Evolutionary conservation across 2,329 filamentous ascomycete species (phyloP), one percentile per base, ranked within the genome.

Genomic region (Fragosphaeria purpurea): DNA sequence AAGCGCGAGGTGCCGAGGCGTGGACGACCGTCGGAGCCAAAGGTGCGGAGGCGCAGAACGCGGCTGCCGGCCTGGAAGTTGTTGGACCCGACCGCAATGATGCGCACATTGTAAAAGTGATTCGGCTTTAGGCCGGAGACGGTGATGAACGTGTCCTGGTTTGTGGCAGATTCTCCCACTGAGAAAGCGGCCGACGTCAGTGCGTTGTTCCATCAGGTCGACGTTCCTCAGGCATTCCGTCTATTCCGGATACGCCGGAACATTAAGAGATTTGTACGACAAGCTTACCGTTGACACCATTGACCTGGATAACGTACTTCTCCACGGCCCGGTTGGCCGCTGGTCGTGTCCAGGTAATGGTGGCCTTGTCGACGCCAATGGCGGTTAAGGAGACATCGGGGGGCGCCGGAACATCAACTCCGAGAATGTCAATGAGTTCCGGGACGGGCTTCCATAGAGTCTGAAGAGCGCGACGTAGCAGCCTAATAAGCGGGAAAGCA

Each of bases 61-160:
- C 82, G 77, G 65, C 93, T 96, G 39, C 88, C 86, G 1, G 90
- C 88, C 62, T 95, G 88, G 61, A 97, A 97, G 65, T 93, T 94
- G 58, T 90, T 88, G 34, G 85, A 80, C 46, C 91, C 95, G 49
- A 96, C 85, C 40, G 91, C 88, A 58, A 96, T 86, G 49, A 97
- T 88, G 53, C 91, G 85, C 33, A 98, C 83, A 57, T 95, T 94
- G 69, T 97, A 97, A 61, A 90, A 94, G 60, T 87, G 86, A 57
- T 85, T 83, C 0, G 93, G 89, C 59, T 85, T 83, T 7, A 98
- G 74, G 40, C 90, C 88, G 35, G 86, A 89, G 50, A 98, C 89
- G 44, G 87, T 90, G 48, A 96, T 89, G n/a, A 88, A 86, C 0
- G 85, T 88, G 64, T 95, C 88, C 57, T 81, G 78, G 59, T 82